phyloP scores from a whole-genome alignment of 306 rosid genomes.

The Benincasa hispida region DNA sequence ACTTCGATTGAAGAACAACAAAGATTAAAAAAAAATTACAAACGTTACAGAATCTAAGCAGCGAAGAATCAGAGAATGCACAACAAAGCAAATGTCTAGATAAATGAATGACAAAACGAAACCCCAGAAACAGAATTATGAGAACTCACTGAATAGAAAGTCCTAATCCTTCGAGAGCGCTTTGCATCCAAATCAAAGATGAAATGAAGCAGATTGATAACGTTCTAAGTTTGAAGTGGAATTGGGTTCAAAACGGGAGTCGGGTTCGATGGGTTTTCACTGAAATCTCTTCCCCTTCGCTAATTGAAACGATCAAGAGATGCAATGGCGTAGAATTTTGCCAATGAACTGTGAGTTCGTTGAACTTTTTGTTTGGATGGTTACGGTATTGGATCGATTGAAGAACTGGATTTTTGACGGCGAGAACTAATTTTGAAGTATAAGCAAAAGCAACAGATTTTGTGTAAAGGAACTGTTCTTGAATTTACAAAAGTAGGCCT shows the following conservation, averaged over 20 bases:
- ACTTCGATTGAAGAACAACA: background rate
- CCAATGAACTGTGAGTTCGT: background rate
- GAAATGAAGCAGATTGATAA: background rate
- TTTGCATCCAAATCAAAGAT: background rate
- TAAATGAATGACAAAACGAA: background rate
- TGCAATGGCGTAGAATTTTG: background rate
- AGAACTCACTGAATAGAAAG: conserved; percentile 1
- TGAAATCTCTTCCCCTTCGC: background rate
- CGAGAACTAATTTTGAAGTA: background rate
- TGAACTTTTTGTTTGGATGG: background rate
- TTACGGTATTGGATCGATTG: background rate
- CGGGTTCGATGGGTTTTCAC: background rate
- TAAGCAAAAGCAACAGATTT: background rate
- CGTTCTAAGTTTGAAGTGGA: background rate
- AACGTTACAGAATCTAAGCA: background rate
- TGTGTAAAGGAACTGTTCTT: background rate
- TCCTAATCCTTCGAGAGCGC: background rate
- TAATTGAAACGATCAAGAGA: background rate
- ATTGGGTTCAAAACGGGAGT: background rate
- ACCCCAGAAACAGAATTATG: background rate
- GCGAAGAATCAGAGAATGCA: background rate
- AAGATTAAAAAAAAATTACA: background rate
- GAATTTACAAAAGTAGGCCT: background rate
- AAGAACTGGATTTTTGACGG: background rate
- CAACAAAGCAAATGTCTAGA: background rate